Conservation (phyloP, 495 filamentous ascomycete species). For the Staphylotrichum tortipilum region DNA sequence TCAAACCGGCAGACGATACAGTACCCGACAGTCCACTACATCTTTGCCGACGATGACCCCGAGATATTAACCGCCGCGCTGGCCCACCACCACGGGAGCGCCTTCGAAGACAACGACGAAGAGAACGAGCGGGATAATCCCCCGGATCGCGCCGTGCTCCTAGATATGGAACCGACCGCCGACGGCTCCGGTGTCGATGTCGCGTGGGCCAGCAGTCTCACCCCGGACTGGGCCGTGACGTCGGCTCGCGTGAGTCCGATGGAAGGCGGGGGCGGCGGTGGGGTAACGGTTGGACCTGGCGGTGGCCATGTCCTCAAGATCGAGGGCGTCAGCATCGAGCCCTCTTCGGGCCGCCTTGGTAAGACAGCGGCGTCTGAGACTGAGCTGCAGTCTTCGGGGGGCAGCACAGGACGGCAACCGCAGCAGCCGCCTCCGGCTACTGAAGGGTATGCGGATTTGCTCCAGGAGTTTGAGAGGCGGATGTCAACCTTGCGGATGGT, state of each 20-base stretch:
- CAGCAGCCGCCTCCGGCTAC: neutral
- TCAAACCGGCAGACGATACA: constrained; percentile 37
- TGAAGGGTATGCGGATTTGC: constrained; percentile 47
- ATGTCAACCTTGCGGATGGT: constrained; percentile 47
- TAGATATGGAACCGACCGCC: constrained; percentile 45
- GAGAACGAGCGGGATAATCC: constrained; percentile 5
- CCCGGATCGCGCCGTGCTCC: constrained; percentile 46
- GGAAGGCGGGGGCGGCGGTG: constrained; percentile 24
- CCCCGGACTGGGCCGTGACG: constrained; percentile 40
- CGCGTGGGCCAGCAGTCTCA: constrained; percentile 37
- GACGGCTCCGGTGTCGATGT: constrained; percentile 39
- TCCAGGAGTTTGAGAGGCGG: constrained; percentile 60
- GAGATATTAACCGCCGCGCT: constrained; percentile 52
- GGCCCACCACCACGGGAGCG: constrained; percentile 27
- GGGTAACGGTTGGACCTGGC: constrained; percentile 16
- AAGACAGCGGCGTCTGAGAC: constrained; percentile 19
- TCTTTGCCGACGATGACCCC: constrained; percentile 72
- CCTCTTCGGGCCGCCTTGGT: constrained; percentile 9
- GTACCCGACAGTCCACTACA: constrained; percentile 80
- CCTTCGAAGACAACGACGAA: constrained; percentile 1
- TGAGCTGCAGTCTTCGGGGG: constrained; percentile 24
- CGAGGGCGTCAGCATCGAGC: constrained; percentile 45
- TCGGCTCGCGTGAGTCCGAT: constrained; percentile 35
- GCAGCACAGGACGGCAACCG: constrained; percentile 21
- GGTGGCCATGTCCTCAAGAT: constrained; percentile 55